Evolutionary conservation across 352 stramenopile genomes (phyloP).

Genomic region (Phytophthora sp.): DNA sequence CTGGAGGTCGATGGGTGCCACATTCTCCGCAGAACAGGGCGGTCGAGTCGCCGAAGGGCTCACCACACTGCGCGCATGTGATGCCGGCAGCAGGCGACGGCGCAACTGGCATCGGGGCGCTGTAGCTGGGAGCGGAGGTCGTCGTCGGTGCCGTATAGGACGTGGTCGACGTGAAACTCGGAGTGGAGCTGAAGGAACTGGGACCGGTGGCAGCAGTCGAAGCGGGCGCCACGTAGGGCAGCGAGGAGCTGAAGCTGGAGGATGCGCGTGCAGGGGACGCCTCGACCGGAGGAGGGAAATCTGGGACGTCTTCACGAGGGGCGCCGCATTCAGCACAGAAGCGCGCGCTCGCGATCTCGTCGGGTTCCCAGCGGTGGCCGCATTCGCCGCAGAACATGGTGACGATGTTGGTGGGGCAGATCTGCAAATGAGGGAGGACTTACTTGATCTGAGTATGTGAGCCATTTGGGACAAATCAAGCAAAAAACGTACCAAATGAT

Average conservation of each 20-base stretch:
- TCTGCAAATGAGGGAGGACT: conserved; percentile 33
- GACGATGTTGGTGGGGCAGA: conserved; percentile 17
- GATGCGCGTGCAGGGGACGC: conserved; percentile 1
- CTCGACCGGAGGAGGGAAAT: conserved; percentile 38
- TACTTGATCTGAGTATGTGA: conserved; percentile 27
- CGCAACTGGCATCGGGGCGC: conserved; percentile 8
- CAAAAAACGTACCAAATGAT: conserved; percentile 14
- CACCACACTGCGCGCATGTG: conserved; percentile 57
- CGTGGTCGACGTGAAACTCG: conserved; percentile 26
- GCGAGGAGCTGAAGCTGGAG: conserved; percentile 18
- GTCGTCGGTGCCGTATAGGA: conserved; percentile 21
- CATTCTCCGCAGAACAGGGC: conserved; percentile 82
- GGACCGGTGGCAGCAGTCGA: conserved; percentile 15
- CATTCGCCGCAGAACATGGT: conserved; percentile 86
- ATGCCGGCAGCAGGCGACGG: not conserved
- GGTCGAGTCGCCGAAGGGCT: conserved; percentile 57
- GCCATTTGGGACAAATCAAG: conserved; percentile 20
- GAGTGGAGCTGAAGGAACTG: conserved; percentile 11
- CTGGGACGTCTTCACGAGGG: conserved; percentile 67
- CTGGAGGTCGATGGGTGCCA: conserved; percentile 51
- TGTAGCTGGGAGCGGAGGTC: conserved; percentile 26
- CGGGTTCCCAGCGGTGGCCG: conserved; percentile 77
- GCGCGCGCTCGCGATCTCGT: conserved; percentile 79
- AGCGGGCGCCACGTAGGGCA: conserved; percentile 8
- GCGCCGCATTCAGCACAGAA: conserved; percentile 86